Conservation (phyloP, 2,329 filamentous ascomycete species). For the Trichoderma endophyticum region DNA sequence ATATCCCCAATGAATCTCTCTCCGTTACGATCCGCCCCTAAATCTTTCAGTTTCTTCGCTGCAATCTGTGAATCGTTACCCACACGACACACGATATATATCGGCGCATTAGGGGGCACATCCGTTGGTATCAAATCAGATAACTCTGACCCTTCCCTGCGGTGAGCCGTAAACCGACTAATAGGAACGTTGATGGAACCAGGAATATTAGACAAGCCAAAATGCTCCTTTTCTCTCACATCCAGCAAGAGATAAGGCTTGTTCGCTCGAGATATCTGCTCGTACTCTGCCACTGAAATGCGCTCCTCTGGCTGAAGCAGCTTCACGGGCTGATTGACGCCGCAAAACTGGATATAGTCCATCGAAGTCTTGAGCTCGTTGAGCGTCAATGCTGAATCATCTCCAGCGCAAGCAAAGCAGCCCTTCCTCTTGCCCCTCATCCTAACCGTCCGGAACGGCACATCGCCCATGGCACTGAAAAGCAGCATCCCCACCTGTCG, state of each 20-base stretch:
- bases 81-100: slow-evolving; percentile 70
- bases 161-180: slow-evolving; percentile 54
- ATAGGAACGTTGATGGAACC: slow-evolving; percentile 70
- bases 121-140: slow-evolving; percentile 39
- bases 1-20: slow-evolving; percentile 66
- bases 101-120: slow-evolving; percentile 45
- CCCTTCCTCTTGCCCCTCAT: slow-evolving; percentile 66
- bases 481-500: slow-evolving; percentile 41
- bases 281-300: slow-evolving; percentile 63
- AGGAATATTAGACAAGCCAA: slow-evolving; percentile 71
- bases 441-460: slow-evolving; percentile 68
- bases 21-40: slow-evolving; percentile 51
- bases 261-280: slow-evolving; percentile 25
- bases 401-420: slow-evolving; percentile 71
- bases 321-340: slow-evolving; percentile 52
- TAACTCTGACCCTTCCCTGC: slow-evolving; percentile 24
- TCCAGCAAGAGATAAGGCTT: slow-evolving; percentile 65
- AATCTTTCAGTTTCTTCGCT: slow-evolving; percentile 60
- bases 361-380: slow-evolving; percentile 60
- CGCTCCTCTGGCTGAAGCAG: slow-evolving; percentile 63
- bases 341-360: slow-evolving; percentile 87
- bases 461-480: slow-evolving; percentile 44
- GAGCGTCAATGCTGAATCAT: slow-evolving; percentile 53
- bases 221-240: slow-evolving; percentile 81
- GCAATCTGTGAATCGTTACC: slow-evolving; percentile 78